Conservation (phyloP, 345 rosid species). For the Eucalyptus polybractea region DNA sequence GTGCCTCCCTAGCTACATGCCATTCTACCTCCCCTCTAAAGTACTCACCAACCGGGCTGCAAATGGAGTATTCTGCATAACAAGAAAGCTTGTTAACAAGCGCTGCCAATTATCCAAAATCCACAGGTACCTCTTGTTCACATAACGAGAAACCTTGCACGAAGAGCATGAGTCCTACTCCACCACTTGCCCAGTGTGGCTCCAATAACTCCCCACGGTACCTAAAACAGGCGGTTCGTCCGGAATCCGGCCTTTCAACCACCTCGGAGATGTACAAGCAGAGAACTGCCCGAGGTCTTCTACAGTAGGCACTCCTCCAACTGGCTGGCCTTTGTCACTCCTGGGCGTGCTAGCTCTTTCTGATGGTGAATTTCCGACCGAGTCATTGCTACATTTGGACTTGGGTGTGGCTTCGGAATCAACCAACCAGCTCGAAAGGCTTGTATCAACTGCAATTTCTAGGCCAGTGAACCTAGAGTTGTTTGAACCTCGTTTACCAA, state of each 20-base stretch:
- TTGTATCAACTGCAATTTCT: conserved; percentile 42
- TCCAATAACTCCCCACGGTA: conserved; percentile 55
- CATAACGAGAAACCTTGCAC: background rate
- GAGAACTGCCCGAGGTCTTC: conserved; percentile 27
- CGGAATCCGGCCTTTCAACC: conserved; percentile 9
- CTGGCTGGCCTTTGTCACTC: conserved; percentile 14
- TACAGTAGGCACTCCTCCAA: conserved; percentile 15
- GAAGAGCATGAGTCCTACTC: conserved; percentile 17
- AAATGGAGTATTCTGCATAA: background rate
- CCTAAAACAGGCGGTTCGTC: conserved; percentile 35
- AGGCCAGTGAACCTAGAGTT: background rate
- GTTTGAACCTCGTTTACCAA: background rate
- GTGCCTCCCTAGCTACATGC: background rate
- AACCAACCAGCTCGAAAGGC: conserved; percentile 61
- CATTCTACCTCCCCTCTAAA: background rate
- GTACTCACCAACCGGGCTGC: conserved; percentile 20
- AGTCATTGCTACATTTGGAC: conserved; percentile 11
- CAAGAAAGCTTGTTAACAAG: background rate
- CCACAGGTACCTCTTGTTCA: too few species aligned
- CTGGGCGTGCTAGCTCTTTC: conserved; percentile 10
- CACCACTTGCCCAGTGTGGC: conserved; percentile 13
- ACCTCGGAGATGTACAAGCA: conserved; percentile 12
- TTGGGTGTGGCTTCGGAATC: conserved; percentile 19
- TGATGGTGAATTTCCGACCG: conserved; percentile 23
- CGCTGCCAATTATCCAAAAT: background rate